Base-by-base conservation (phyloP, 331 rosid species). In the Dryas integrifolia region DNA sequence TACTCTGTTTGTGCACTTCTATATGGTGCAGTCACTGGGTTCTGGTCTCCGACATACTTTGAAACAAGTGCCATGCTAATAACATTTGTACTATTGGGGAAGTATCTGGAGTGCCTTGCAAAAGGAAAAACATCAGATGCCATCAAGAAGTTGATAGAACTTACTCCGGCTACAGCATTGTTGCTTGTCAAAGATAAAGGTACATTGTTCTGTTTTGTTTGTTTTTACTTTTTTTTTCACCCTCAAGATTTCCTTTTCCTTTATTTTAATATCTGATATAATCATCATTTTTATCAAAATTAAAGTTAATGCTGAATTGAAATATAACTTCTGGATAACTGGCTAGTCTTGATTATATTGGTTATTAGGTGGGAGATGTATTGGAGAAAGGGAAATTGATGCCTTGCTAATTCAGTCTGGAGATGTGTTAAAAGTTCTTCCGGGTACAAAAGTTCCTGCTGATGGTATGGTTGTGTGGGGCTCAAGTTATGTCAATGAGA, bases 1-100 rank as follows among this genome's bases (percentile, higher is more conserved):
- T 95, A 95, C 81, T 95, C 98, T 74, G 96, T 95, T 60, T 84
- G 84, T 65, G 98, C 97, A 10, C 98, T 95, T 79, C 84, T 95
- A 40, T 95, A 91, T 72, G 98, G 98, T 59, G 97, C 98, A 63
- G 41, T 87, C 57, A 91, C 97, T 77, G 98, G 96, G 72, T 91
- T 89, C 76, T 89, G 98, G 97, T 87, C 97, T 74, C 96, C 96
- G 14, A 92, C 89, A 3, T 91, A 95, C 83, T 95, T 95, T 80
- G 98, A 95, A 87, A 95, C 98, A 77, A 91, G 98, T 88, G 90
- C 96, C 74, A 95, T 95, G 98, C 92, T 95, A 75, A 95, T 95
- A 79, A 95, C 98, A 77, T 95, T 95, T 83, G 98, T 95, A 21
- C 85, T 95, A 62, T 77, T 95, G 89, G 98, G 98, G 15, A 95